Conservation (phyloP, 257 asterid species). For the Cruciata laevipes region DNA sequence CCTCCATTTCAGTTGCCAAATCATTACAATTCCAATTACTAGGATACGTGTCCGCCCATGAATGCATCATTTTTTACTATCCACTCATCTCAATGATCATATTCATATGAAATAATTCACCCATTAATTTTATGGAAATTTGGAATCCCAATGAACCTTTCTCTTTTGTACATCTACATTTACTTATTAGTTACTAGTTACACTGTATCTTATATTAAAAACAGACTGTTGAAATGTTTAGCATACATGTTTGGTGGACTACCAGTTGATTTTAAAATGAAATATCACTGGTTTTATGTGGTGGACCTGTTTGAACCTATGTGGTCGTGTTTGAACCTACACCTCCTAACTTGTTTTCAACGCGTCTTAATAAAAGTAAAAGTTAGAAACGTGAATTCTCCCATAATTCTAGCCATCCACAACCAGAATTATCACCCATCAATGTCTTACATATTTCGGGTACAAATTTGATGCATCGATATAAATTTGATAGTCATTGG, state of each 20-base stretch:
- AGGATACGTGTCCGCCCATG: constrained; percentile 13
- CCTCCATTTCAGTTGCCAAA: constrained; percentile 32
- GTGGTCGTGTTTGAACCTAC: no score
- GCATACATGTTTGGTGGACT: no score
- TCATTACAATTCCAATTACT: constrained; percentile 32
- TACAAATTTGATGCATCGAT: neutral
- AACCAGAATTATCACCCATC: neutral
- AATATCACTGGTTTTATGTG: no score
- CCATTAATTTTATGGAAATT: neutral
- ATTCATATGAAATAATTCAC: neutral
- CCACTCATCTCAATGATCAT: neutral
- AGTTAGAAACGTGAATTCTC: neutral
- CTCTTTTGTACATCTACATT: no score
- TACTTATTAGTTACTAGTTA: no score
- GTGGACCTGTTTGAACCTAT: no score
- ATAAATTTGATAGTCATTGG: neutral
- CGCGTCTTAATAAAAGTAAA: no score
- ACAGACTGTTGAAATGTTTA: no score
- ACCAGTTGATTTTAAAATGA: no score
- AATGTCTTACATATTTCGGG: neutral
- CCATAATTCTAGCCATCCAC: neutral
- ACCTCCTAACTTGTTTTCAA: no score
- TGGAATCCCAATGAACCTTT: no score
- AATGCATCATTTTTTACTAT: neutral
- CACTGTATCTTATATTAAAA: no score